Conservation (phyloP, 257 asterid species). For the Dorcoceras hygrometricum region DNA sequence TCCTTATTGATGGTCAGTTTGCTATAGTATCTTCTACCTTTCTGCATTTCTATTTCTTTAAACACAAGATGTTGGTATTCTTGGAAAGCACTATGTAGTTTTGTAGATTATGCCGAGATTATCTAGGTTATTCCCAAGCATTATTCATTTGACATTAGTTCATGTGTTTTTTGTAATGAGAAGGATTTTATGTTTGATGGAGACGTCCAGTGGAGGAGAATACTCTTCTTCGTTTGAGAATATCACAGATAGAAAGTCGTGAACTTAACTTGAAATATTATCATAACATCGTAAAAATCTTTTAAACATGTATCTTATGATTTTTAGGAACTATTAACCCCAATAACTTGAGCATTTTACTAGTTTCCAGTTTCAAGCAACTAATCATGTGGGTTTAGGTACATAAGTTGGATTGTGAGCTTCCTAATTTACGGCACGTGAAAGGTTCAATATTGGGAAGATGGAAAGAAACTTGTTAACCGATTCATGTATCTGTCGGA, state of each 20-base stretch:
- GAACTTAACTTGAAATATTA: background rate
- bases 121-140: background rate
- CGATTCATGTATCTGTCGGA: background rate
- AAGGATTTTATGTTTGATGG: background rate
- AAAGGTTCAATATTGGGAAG: background rate
- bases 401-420: background rate
- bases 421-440: too few relatives aligned
- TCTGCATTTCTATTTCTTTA: slow-evolving; percentile 7
- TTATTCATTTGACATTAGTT: too few relatives aligned
- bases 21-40: background rate
- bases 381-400: background rate
- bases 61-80: slow-evolving; percentile 11
- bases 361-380: background rate
- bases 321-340: background rate
- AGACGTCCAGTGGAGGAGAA: background rate
- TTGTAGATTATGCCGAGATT: background rate
- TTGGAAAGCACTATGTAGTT: background rate
- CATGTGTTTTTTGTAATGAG: background rate
- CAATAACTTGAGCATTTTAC: background rate
- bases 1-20: background rate
- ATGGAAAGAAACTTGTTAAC: background rate
- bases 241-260: background rate
- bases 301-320: background rate
- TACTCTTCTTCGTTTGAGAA: background rate
- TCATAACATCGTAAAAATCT: background rate